These are phyloP conservation scores for Xylaria sp. DNA, from an alignment of 2,329 filamentous ascomycete genomes.

Conservation along the genomic window DNA sequence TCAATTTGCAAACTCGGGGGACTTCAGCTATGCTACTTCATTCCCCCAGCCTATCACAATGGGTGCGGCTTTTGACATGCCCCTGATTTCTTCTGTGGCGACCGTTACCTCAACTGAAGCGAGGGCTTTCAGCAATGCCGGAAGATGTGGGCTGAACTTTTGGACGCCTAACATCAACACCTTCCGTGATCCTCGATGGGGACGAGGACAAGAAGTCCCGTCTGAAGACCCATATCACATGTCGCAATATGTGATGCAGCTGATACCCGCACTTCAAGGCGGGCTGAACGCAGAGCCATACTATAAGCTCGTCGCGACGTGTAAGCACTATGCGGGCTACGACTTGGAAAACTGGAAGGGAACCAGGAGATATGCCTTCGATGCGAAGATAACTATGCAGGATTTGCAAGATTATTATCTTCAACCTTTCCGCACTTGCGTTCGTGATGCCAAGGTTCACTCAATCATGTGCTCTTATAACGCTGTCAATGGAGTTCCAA, in stretches of 20 bases:
- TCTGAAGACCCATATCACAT: constrained; percentile 61
- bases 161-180: constrained; percentile 74
- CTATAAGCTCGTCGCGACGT: constrained; percentile 57
- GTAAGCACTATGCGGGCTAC: constrained; percentile 65
- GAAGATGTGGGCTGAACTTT: constrained; percentile 60
- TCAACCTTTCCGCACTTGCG: constrained; percentile 68
- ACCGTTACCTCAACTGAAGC: constrained; percentile 64
- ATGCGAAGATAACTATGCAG: constrained; percentile 62
- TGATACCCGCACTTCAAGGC: constrained; percentile 60
- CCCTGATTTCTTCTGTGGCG: constrained; percentile 62
- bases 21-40: constrained; percentile 66
- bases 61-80: constrained; percentile 68
- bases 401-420: constrained; percentile 72
- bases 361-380: constrained; percentile 56
- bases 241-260: constrained; percentile 56
- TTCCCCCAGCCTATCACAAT: constrained; percentile 70
- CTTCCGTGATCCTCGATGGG: constrained; percentile 68
- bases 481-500: constrained; percentile 67
- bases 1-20: constrained; percentile 54
- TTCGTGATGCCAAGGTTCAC: constrained; percentile 58
- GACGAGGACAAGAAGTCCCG: constrained; percentile 64
- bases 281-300: constrained; percentile 32
- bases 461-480: constrained; percentile 70
- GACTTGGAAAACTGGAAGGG: constrained; percentile 57
- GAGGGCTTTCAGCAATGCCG: constrained; percentile 67